These are phyloP conservation scores for Epichloe sibirici DNA, from an alignment of 2,329 filamentous ascomycete species.

Conservation along the genomic window DNA sequence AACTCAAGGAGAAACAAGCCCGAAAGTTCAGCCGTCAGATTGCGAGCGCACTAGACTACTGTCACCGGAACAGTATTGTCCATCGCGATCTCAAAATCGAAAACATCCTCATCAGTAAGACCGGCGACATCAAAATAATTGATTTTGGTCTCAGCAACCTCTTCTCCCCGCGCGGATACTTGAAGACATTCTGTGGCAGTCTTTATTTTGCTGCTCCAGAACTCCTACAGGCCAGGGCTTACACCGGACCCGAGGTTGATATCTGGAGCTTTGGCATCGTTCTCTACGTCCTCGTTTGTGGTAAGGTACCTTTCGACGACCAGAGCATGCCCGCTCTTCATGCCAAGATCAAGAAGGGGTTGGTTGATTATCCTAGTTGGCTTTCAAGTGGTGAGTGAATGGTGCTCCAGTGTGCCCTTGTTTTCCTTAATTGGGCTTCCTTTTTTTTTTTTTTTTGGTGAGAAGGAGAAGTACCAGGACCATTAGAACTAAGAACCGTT, in stretches of 20 bases:
- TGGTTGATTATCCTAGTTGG: conserved; percentile 92
- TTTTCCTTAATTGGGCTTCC: not conserved
- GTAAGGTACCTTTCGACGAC: conserved; percentile 96
- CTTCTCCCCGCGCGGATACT: conserved; percentile 70
- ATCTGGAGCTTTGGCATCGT: conserved; percentile 99
- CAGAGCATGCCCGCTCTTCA: conserved; percentile 98
- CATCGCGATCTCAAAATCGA: conserved; percentile 97
- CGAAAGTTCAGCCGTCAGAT: conserved; percentile 97
- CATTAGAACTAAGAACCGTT: not conserved
- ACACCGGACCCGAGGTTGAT: conserved; percentile 93
- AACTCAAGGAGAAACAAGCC: conserved; percentile 95
- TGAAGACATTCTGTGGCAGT: conserved; percentile 96
- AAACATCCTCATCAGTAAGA: conserved; percentile 98
- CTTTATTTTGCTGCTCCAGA: conserved; percentile 96
- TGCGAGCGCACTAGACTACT: conserved; percentile 91
- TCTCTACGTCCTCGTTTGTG: conserved; percentile 90
- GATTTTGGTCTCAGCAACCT: conserved; percentile 97
- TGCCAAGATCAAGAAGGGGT: conserved; percentile 95
- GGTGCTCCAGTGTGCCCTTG: conserved; percentile 11
- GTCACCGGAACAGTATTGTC: conserved; percentile 94
- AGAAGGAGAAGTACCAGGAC: not conserved
- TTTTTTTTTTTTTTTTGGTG: not conserved
- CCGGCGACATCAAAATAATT: conserved; percentile 97
- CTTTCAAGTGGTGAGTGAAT: conserved; percentile 58
- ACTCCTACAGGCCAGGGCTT: conserved; percentile 82